Base-by-base conservation (phyloP, 176 grass and related monocot genomes). In the Oryza nivara region DNA sequence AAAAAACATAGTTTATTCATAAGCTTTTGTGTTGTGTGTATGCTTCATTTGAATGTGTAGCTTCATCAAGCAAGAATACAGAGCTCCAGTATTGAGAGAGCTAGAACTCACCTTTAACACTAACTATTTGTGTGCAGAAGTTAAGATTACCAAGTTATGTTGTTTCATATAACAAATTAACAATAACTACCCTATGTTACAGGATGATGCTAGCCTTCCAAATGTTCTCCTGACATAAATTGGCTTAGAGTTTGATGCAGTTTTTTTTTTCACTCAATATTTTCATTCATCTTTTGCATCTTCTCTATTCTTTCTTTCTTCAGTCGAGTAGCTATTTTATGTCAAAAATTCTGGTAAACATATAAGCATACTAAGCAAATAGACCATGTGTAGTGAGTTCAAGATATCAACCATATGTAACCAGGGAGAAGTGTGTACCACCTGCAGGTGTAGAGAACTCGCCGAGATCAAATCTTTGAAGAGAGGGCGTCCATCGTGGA, bases 391-490 rank as follows among this genome's bases (percentile, higher is more conserved):
- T 51, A 67, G 6, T 23, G 3, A 4, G 46, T 46, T 56, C 68
- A 56, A 19, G 69, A 13, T n/a, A 36, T 70, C 3, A 65, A 64
- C 12, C 34, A 41, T 65, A 76, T 70, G 80, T 75, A 77, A 77
- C 51, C 35, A 80, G 38, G 74, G 40, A 76, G 5, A 88, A 89
- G 67, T 38, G 83, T 65, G 65, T 92, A 95, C 93, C 91, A 96
- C 88, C 91, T 67, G 83, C 69, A 66, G 93, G 93, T 56, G 93
- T 95, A 81, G 91, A 92, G 75, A 94, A 98, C 76, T 98, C 93
- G 46, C 81, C 96, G 11, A 90, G 91, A 90, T 98, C 93, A 75
- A 92, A 95, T 94, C 88, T 96, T 65, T 87, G 96, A 72, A 95
- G 65, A 84, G 89, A 92, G 20, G 93, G 91, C 48, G 96, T 98